Conservation (phyloP, 495 filamentous ascomycete species). For the Evernia prunastri region DNA sequence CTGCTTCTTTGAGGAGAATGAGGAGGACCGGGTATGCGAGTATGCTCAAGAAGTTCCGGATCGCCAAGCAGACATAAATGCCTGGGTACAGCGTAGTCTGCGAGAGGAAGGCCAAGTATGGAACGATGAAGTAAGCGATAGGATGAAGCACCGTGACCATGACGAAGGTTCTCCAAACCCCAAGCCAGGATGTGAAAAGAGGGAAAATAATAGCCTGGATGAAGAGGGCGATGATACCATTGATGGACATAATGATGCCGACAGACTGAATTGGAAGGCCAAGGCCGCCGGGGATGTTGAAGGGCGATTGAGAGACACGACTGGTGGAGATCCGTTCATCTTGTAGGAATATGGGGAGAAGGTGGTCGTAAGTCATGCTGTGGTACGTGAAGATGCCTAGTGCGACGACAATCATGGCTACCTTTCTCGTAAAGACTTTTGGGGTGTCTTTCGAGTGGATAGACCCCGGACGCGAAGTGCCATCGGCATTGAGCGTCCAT, state of each 20-base stretch:
- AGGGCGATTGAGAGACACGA: conserved; percentile 31
- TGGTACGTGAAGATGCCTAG: conserved; percentile 82
- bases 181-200: conserved; percentile 59
- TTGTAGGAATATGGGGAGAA: conserved; percentile 78
- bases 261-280: conserved; percentile 67
- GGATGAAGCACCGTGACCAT: conserved; percentile 70
- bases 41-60: conserved; percentile 72
- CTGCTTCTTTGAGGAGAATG: conserved; percentile 79
- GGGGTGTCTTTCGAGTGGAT: conserved; percentile 28
- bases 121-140: conserved; percentile 67
- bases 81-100: conserved; percentile 50
- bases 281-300: conserved; percentile 66
- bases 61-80: conserved; percentile 64
- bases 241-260: conserved; percentile 71
- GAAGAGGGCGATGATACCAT: conserved; percentile 71
- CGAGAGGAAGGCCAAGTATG: conserved; percentile 59
- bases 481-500: conserved; percentile 46
- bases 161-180: conserved; percentile 67
- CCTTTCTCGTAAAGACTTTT: conserved; percentile 56
- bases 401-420: conserved; percentile 63
- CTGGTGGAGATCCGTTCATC: conserved; percentile 45
- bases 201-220: conserved; percentile 75
- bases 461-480: conserved; percentile 33
- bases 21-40: conserved; percentile 71
- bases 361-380: conserved; percentile 80